Base-by-base conservation (phyloP, 2,329 filamentous ascomycete species). In the Nemania sp. region DNA sequence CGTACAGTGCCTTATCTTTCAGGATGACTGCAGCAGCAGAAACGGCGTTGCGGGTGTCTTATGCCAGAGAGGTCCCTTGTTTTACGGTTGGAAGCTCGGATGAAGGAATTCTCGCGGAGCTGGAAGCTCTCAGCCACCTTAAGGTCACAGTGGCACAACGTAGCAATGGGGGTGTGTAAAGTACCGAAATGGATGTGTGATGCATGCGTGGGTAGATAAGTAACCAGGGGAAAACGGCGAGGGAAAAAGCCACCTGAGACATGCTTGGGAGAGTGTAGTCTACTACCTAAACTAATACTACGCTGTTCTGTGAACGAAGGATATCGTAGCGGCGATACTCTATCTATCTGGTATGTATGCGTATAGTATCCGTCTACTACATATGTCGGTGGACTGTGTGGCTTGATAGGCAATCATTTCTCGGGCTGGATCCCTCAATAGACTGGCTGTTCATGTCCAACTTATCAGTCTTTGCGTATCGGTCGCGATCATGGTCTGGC, bases 91-190 rank as follows among this genome's bases (percentile, higher is more conserved):
- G 27, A n/a, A 41, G 51, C 47, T 32, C 45, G 35, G 24, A 52
- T 8, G 53, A 32, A 43, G 45, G 54, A 51, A 7, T 55, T 59
- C 22, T 22, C 38, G 29, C 54, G 54, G 45, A 49, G 56, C 45
- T 53, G 49, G 27, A 57, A 41, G 24, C 38, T 55, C 55, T 69
- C 67, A 67, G 64, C 61, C 67, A 54, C 52, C n/a, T 58, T 58
- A 47, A 49, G 52, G 49, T 54, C 45, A 47, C 62, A 62, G 43
- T 58, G 56, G 51, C 59, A 55, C 43, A 57, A 38, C 26, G 43
- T 22, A 29, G 18, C 24, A 41, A 41, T 41, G 38, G 38, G 38
- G 11, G 38, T 11, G 11, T 11, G 32, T 35, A 41, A 11, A 41
- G 38, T 41, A 41, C 38, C 38, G 41, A 18, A 43, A 29, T 58